These are phyloP conservation scores for Suillus clintonianus DNA, from an alignment of 768 basidiomycete species.

Conservation along the genomic window DNA sequence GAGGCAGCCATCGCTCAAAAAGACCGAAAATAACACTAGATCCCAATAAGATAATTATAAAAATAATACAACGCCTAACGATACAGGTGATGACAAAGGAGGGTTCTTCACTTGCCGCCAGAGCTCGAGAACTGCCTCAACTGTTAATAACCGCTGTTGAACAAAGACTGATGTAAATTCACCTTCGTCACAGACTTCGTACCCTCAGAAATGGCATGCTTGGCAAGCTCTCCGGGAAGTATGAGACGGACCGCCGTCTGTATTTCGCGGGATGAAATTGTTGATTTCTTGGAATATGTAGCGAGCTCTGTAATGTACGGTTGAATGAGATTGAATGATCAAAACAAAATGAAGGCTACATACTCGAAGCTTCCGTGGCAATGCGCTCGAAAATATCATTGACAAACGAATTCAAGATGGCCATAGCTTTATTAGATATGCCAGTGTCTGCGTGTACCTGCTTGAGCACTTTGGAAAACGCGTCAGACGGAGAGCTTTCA, in stretches of 20 bases:
- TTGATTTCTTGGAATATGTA: conserved; percentile 97
- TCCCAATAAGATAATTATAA: conserved; percentile 1
- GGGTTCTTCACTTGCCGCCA: conserved; percentile 55
- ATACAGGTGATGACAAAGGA: conserved; percentile 23
- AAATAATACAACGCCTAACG: conserved; percentile 22
- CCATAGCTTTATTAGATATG: conserved; percentile 99
- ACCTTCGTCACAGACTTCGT: conserved; percentile 91
- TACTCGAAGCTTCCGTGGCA: conserved; percentile 87
- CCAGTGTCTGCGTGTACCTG: conserved; percentile 99
- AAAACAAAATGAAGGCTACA: conserved; percentile 31
- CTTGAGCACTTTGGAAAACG: conserved; percentile 66
- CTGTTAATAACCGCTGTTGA: conserved; percentile 11
- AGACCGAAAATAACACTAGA: not conserved
- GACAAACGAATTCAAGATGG: conserved; percentile 94
- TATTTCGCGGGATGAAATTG: conserved; percentile 97
- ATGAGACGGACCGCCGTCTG: conserved; percentile 97
- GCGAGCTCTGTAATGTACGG: conserved; percentile 72
- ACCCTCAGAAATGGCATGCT: conserved; percentile 75
- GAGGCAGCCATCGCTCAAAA: not conserved
- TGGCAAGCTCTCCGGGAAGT: conserved; percentile 93
- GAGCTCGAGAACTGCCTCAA: conserved; percentile 66
- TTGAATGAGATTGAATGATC: not conserved
- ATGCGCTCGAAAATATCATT: conserved; percentile 97
- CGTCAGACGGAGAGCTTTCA: conserved; percentile 4
- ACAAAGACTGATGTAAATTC: not conserved